Conservation (phyloP, 495 filamentous ascomycete species). For the Xylaria sp. region DNA sequence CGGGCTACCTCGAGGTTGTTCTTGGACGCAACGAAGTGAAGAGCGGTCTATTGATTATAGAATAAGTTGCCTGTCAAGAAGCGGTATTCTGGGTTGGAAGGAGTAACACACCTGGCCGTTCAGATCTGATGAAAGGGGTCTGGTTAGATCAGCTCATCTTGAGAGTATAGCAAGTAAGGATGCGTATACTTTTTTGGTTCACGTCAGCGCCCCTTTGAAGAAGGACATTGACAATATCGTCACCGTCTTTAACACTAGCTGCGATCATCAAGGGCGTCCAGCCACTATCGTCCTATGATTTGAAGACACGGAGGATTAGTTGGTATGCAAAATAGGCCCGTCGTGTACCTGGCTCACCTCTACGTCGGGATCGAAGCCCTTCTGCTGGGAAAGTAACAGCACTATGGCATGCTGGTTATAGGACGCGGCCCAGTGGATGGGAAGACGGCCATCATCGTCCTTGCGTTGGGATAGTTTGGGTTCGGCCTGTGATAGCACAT, state of each 20-base stretch:
- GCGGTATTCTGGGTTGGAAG: neutral
- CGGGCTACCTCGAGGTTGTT: conserved; percentile 81
- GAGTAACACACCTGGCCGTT: conserved; percentile 62
- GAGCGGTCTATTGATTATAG: conserved; percentile 67
- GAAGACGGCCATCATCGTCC: conserved; percentile 89
- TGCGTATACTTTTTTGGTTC: conserved; percentile 71
- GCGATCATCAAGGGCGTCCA: conserved; percentile 98
- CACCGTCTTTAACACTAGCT: conserved; percentile 74
- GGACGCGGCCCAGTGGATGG: conserved; percentile 94
- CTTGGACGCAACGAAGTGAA: conserved; percentile 94
- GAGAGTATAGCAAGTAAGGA: neutral
- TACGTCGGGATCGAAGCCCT: conserved; percentile 86
- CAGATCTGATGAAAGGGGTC: conserved; percentile 43
- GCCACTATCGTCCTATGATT: conserved; percentile 75
- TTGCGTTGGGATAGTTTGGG: conserved; percentile 74
- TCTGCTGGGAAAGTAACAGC: conserved; percentile 69
- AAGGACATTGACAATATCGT: conserved; percentile 74
- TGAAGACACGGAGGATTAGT: conserved; percentile 3
- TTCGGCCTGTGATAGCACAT: conserved; percentile 65
- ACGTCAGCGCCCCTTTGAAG: conserved; percentile 84
- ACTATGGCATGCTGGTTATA: conserved; percentile 81
- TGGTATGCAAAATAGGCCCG: conserved; percentile 3
- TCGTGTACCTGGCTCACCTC: conserved; percentile 58
- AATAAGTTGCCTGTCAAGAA: conserved; percentile 7
- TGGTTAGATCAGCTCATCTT: conserved; percentile 14